Evolutionary conservation across 257 asterid species (phyloP).

Genomic region (Scutellaria baicalensis): DNA sequence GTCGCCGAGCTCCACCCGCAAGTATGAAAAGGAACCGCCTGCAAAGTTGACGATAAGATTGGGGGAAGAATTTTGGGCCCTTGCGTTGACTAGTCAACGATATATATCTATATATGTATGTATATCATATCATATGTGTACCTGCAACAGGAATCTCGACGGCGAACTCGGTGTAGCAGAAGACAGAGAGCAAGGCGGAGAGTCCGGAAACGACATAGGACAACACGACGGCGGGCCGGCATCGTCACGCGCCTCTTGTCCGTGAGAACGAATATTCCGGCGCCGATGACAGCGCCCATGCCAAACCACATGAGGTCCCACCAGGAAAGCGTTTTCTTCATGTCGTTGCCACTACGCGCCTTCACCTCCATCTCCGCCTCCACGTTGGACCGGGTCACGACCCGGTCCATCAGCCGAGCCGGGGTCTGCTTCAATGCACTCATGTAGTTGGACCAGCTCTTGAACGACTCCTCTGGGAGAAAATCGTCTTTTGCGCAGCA

Average conservation of each 20-base stretch:
- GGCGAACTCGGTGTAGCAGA: constrained; percentile 86
- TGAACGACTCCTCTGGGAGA: constrained; percentile 77
- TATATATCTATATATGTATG: too few species aligned
- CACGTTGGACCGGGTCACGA: constrained; percentile 44
- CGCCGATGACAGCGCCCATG: constrained; percentile 87
- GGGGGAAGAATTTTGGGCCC: too few species aligned
- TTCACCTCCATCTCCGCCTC: constrained; percentile 51
- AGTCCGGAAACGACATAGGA: constrained; percentile 67
- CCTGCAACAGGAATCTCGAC: constrained; percentile 88
- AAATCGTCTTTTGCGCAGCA: constrained; percentile 59
- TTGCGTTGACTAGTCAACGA: neutral
- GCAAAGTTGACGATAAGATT: neutral
- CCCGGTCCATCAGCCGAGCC: constrained; percentile 45
- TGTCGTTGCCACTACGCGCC: constrained; percentile 41
- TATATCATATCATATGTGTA: neutral
- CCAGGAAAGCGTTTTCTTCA: constrained; percentile 77
- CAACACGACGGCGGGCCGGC: constrained; percentile 77
- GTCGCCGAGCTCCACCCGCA: constrained; percentile 56
- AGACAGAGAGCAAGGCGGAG: constrained; percentile 78
- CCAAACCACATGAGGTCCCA: constrained; percentile 94
- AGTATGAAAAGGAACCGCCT: constrained; percentile 57
- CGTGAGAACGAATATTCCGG: constrained; percentile 79
- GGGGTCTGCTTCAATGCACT: constrained; percentile 58
- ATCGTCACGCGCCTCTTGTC: constrained; percentile 34
- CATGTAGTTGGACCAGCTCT: constrained; percentile 51